Conservation (phyloP, 1,284 basidiomycete species). For the Cryptococcus floricola region DNA sequence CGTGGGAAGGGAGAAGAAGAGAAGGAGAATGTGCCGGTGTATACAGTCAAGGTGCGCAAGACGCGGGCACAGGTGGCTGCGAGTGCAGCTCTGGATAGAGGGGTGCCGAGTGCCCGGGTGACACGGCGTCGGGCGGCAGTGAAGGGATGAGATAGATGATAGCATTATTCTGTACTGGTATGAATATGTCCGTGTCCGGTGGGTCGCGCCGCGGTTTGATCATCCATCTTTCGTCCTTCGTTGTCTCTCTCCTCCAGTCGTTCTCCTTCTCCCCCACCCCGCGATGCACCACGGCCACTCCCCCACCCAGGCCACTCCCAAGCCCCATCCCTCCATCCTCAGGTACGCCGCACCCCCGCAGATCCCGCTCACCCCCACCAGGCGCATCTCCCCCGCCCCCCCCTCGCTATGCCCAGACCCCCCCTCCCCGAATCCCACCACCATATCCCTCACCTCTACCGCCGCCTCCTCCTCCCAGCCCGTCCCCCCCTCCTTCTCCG, state of each 20-base stretch:
- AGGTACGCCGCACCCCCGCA: not conserved
- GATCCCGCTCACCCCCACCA: not conserved
- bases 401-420: not conserved
- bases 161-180: not conserved
- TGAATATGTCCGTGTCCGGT: not conserved
- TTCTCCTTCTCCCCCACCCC: not conserved
- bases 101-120: constrained; percentile 6
- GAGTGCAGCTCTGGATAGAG: not conserved
- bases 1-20: not conserved
- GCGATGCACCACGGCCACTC: constrained; percentile 9
- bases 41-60: not conserved
- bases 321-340: constrained; percentile 2
- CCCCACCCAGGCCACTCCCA: constrained; percentile 13
- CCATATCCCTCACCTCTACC: constrained; percentile 9
- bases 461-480: constrained; percentile 6
- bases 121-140: constrained; percentile 2
- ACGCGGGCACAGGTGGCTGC: not conserved
- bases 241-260: not conserved
- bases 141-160: not conserved
- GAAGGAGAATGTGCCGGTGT: constrained; percentile 8
- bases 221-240: not conserved
- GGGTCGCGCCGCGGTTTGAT: not conserved
- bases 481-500: not conserved
- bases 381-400: constrained; percentile 9
- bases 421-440: constrained; percentile 15